Evolutionary conservation across 805 yeast species (phyloP), one percentile per base, ranked within the genome.

Genomic region (Yamadazyma ubonensis): DNA sequence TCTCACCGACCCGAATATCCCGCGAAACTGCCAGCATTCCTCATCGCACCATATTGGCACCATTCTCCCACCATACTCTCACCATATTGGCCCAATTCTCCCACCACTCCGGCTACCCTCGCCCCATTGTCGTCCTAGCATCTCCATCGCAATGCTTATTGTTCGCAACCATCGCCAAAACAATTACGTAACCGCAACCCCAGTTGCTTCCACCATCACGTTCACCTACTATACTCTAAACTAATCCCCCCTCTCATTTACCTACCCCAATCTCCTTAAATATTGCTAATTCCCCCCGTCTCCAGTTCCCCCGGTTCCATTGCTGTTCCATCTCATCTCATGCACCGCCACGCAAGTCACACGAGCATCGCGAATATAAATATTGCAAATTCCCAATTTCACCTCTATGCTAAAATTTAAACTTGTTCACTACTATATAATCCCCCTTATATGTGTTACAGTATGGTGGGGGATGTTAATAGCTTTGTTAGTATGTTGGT

Each of bases 401-500:
- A 19, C 36, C n/a, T 12, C 17, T 27, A 36, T 29, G 34, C 33
- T 36, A n/a, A 29, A 31, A 19, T 69, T 67, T 51, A 53, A 82
- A 59, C 57, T 77, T 64, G 46, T 67, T 44, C 64, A 78, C 64
- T 65, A 70, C 61, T 63, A 76, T 59, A 50, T 76, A 22, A 63
- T 89, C 26, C 96, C 96, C 3, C 61, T 88, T 30, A 53, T 80
- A 2, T 76, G 87, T 2, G 63, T 78, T 38, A 59, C 80, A 2
- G 82, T 80, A 11, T 90, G 97, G 97, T 85, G 89, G 79, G 96
- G 86, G 3, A 86, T 88, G 96, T 75, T 90, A 8, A 80, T 83
- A 4, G 86, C 96, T 4, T 66, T 91, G 76, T 55, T 90, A 48
- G 59, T 73, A 2, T 75, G 81, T 49, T 90, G 97, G 97, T 77